Evolutionary conservation across 495 filamentous ascomycete species (phyloP), one percentile per base, ranked within the genome.

Genomic region (Rostrohypoxylon terebratum): DNA sequence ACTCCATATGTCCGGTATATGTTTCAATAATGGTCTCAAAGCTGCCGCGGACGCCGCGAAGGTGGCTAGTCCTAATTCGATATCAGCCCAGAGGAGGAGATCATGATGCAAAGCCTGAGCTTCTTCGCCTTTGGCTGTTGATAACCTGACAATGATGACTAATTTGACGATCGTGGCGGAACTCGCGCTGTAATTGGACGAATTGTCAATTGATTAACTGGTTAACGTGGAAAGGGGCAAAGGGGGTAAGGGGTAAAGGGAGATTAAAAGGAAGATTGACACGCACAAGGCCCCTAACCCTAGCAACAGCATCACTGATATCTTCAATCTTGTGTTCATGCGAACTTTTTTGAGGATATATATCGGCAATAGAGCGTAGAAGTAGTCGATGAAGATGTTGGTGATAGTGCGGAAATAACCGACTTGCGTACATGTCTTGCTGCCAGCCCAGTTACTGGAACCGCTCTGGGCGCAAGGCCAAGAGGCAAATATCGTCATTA

Each of bases 381-480:
- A 77, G 59, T 76, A 77, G 55, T 77, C 73, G 64, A 77, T 77
- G 59, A 77, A 72, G 57, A 77, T 76, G 10, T 77, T 77, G 33
- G 69, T 76, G 33, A 71, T 65, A 9, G 76, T 77, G 11, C 76
- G 76, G 61, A 77, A 74, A 53, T 77, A 77, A 8, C 65, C 71
- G 18, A 77, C 66, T 51, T 74, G 34, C 11, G 64, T 72, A 36
- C 76, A 77, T n/a, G 48, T 50, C 20, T 59, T 60, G 44, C 68
- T 76, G 36, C 76, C 71, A 4, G 71, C 73, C 76, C 76, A 77
- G 68, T 77, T 77, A 23, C 70, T 74, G 5, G 62, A 54, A 1
- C 76, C 76, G 28, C 68, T 59, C 36, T 72, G 66, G 9, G 73
- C 76, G 42, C 76, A 77, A 5, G 72, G 74, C 61, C 76, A 71